A percentile compares a stretch with the other conserved stretches of the same genome.
Evolutionary conservation across 164 flowering plant species (phyloP).

Genomic region (grape (Vitis vinifera)): DNA sequence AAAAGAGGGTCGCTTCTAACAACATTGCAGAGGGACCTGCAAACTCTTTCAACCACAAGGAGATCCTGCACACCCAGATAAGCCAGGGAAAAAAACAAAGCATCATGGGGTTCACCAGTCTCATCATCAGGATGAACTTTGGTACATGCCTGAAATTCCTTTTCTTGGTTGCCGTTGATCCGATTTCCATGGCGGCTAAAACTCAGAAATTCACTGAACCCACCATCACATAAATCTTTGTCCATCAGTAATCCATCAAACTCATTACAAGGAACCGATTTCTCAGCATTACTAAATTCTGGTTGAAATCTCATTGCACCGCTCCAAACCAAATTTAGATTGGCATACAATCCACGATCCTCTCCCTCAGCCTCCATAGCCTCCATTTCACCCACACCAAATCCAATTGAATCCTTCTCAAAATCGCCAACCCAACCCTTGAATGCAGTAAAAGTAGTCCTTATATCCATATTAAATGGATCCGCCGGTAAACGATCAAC

Average conservation of each 20-base stretch:
- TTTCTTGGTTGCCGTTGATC: neutral
- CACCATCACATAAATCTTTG: constrained; percentile 12
- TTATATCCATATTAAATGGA: constrained; percentile 47
- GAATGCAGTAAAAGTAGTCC: constrained; percentile 27
- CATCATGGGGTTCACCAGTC: constrained; percentile 52
- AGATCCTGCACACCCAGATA: constrained; percentile 67
- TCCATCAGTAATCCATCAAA: neutral
- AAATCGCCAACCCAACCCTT: constrained; percentile 30
- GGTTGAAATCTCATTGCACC: constrained; percentile 7
- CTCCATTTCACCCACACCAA: constrained; percentile 16
- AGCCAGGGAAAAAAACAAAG: constrained; percentile 47
- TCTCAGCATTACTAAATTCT: constrained; percentile 1
- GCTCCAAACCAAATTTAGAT: constrained; percentile 22
- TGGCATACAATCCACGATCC: constrained; percentile 13
- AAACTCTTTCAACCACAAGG: constrained; percentile 64
- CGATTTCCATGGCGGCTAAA: constrained; percentile 12
- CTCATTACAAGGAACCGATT: neutral
- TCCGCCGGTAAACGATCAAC: constrained; percentile 35
- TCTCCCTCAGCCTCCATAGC: constrained; percentile 14
- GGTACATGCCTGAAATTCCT: neutral
- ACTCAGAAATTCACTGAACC: constrained; percentile 10
- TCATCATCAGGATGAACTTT: constrained; percentile 18
- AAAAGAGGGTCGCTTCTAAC: constrained; percentile 53
- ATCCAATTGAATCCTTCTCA: constrained; percentile 18
- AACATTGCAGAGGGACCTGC: constrained; percentile 41